Conservation (phyloP, 1,139 yeast species). For the Yamadazyma atmosphaerica region DNA sequence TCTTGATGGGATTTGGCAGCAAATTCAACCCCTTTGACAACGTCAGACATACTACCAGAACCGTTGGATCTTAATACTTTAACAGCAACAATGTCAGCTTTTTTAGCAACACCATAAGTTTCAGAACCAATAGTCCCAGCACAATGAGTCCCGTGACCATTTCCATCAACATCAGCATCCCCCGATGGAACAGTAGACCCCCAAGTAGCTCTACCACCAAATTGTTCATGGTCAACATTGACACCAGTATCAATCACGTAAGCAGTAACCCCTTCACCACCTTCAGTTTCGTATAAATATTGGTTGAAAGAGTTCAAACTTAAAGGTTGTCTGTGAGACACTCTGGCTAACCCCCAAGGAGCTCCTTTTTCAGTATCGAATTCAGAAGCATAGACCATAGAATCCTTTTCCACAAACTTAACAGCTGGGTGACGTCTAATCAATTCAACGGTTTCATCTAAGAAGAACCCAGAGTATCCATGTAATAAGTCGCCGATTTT, state of each 20-base stretch:
- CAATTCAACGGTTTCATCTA: constrained; percentile 25
- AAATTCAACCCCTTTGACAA: constrained; percentile 45
- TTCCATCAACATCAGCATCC: constrained; percentile 35
- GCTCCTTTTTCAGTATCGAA: constrained; percentile 31
- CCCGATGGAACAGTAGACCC: constrained; percentile 42
- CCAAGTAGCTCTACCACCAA: constrained; percentile 45
- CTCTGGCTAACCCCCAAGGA: constrained; percentile 41
- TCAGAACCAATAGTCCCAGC: constrained; percentile 48
- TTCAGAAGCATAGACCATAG: constrained; percentile 32
- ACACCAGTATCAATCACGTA: constrained; percentile 48
- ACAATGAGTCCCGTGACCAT: constrained; percentile 60
- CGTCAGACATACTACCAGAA: constrained; percentile 42
- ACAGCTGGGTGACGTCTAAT: constrained; percentile 31
- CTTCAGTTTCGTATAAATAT: constrained; percentile 39
- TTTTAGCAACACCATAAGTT: constrained; percentile 45
- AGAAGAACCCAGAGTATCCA: constrained; percentile 39
- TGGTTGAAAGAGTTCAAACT: constrained; percentile 46
- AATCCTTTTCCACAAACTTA: constrained; percentile 38
- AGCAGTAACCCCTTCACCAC: constrained; percentile 46
- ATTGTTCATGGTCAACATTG: constrained; percentile 40
- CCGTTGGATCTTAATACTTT: constrained; percentile 44
- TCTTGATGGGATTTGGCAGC: constrained; percentile 40
- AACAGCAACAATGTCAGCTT: constrained; percentile 43
- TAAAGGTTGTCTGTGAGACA: constrained; percentile 49
- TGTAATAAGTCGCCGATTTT: constrained; percentile 23